A percentile compares a stretch with the other conserved stretches of the same genome.
phyloP scores from a whole-genome alignment of 352 stramenopile species.

The Peronospora destructor region DNA sequence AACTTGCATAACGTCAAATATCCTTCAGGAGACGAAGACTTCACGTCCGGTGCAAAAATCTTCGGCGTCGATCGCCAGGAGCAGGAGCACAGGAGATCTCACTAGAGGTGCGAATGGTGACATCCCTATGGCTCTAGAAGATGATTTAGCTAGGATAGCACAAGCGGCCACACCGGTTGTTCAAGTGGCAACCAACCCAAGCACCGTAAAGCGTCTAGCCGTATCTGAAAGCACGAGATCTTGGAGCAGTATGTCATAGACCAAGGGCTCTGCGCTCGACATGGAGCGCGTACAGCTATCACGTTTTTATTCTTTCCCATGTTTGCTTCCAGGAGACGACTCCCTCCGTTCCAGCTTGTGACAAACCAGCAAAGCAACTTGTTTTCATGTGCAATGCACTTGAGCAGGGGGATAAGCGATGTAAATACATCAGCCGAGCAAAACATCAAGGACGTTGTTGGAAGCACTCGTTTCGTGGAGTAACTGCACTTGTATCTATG shows the following conservation, averaged over 20 bases:
- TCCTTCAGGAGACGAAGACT: slow-evolving; percentile 15
- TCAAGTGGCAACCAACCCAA: slow-evolving; percentile 23
- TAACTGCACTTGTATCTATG: not conserved
- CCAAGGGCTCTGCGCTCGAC: slow-evolving; percentile 64
- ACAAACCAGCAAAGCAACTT: slow-evolving; percentile 2
- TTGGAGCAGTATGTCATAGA: slow-evolving; percentile 78
- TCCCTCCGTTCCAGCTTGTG: not conserved
- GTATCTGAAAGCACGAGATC: slow-evolving; percentile 63
- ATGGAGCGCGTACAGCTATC: slow-evolving; percentile 42
- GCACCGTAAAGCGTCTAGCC: slow-evolving; percentile 39
- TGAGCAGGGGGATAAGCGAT: slow-evolving; percentile 58
- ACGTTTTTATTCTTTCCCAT: too few relatives aligned
- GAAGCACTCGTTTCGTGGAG: slow-evolving; percentile 20
- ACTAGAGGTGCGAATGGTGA: slow-evolving; percentile 3
- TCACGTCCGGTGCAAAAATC: slow-evolving; percentile 16
- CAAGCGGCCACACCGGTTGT: slow-evolving; percentile 9
- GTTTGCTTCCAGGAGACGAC: not conserved
- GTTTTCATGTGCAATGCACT: slow-evolving; percentile 1
- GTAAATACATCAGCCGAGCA: slow-evolving; percentile 56
- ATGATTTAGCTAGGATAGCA: not conserved
- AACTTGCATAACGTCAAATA: not conserved
- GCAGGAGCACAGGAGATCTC: slow-evolving; percentile 30
- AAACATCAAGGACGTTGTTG: slow-evolving; percentile 73
- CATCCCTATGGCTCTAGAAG: not conserved
- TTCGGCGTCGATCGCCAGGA: slow-evolving; percentile 18